Conservation (phyloP, 1,284 basidiomycete genomes). For the Austroboletus olivaceoglutinosus region DNA sequence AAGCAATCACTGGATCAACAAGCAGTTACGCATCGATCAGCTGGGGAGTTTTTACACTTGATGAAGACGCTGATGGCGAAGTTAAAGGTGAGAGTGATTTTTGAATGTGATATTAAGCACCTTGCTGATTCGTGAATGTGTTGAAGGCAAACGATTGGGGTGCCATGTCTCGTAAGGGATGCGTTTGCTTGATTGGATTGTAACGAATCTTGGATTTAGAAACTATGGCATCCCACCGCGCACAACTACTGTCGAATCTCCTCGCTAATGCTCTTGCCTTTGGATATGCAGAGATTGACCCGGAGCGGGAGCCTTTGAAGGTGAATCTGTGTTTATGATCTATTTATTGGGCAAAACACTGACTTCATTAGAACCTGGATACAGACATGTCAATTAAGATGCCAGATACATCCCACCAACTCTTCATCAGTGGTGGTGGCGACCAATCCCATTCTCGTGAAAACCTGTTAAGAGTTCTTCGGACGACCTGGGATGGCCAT, state of each 20-base stretch:
- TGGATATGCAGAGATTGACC: conserved; percentile 46
- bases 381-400: conserved; percentile 39
- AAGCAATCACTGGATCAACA: conserved; percentile 49
- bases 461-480: conserved; percentile 27
- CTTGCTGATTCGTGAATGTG: not conserved
- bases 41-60: conserved; percentile 53
- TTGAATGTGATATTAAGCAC: not conserved
- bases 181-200: not conserved
- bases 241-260: conserved; percentile 40
- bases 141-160: conserved; percentile 65
- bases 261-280: conserved; percentile 46
- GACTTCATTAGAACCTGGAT: conserved; percentile 46
- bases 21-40: conserved; percentile 46
- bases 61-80: conserved; percentile 68
- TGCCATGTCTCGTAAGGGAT: conserved; percentile 52
- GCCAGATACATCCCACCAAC: conserved; percentile 35
- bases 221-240: conserved; percentile 55
- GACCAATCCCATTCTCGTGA: conserved; percentile 33
- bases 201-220: conserved; percentile 36
- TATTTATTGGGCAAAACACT: not conserved
- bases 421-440: conserved; percentile 36
- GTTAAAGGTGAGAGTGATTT: conserved; percentile 44
- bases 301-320: conserved; percentile 49
- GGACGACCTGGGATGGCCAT: conserved; percentile 34
- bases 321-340: conserved; percentile 24